Conservation (phyloP, 768 basidiomycete species). For the Serendipita vermifera region DNA sequence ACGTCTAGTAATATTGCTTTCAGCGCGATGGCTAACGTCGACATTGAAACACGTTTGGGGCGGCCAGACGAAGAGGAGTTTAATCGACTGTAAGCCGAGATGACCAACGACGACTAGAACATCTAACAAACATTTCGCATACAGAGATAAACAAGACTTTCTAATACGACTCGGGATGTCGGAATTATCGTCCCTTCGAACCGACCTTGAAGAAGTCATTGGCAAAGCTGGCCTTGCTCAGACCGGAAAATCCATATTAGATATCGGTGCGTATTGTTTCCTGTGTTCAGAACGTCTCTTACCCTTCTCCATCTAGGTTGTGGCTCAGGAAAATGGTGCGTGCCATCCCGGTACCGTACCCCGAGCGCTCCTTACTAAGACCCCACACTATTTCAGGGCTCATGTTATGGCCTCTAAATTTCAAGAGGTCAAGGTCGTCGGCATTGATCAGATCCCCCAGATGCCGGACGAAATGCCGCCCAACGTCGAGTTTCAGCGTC, state of each 20-base stretch:
- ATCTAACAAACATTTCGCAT: too few relatives aligned
- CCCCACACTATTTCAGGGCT: not conserved
- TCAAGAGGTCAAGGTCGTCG: not conserved
- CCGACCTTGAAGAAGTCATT: not conserved
- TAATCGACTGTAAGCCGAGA: slow-evolving; percentile 1
- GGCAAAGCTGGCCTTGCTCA: not conserved
- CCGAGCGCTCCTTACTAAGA: not conserved
- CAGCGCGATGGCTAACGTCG: too few relatives aligned
- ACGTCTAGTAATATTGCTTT: too few relatives aligned
- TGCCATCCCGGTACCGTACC: not conserved
- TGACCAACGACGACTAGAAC: too few relatives aligned
- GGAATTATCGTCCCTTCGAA: not conserved
- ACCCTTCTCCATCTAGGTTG: not conserved
- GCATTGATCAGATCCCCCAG: not conserved
- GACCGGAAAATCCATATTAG: not conserved
- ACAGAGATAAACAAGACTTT: not conserved
- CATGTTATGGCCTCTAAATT: not conserved
- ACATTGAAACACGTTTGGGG: too few relatives aligned
- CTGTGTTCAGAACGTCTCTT: not conserved
- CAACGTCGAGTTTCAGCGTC: not conserved
- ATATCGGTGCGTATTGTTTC: not conserved
- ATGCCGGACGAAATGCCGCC: not conserved
- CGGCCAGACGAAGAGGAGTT: not conserved
- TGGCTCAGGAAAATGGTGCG: slow-evolving; percentile 5
- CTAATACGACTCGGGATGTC: not conserved